These are phyloP conservation scores for Myriangium duriaei DNA, from an alignment of 2,329 filamentous ascomycete species.

Conservation along the genomic window DNA sequence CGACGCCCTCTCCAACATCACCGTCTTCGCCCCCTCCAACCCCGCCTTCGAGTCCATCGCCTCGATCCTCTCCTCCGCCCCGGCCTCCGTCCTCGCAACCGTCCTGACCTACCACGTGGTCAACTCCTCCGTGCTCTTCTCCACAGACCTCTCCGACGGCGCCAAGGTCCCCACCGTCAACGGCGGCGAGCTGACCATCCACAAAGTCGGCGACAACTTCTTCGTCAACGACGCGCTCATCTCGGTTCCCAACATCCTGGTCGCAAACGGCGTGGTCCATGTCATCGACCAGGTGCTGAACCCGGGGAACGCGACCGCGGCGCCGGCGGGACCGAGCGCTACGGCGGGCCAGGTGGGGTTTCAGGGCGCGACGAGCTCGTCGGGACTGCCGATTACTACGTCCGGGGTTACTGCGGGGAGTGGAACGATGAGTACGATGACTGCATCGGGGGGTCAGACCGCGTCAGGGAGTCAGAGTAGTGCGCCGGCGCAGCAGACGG, in stretches of 20 bases:
- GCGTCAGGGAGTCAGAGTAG: no score
- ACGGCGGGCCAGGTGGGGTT: conserved; percentile 3
- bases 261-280: conserved; percentile 36
- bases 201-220: conserved; percentile 23
- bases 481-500: no score
- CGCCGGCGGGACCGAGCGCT: conserved; percentile 4
- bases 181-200: conserved; percentile 29
- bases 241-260: conserved; percentile 28
- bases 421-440: no score
- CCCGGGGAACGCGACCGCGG: conserved; percentile 8
- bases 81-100: conserved; percentile 33
- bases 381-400: conserved; percentile 1
- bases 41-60: conserved; percentile 47
- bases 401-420: no score
- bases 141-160: conserved; percentile 9
- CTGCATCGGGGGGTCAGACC: no score
- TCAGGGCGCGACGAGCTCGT: background rate
- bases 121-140: conserved; percentile 41
- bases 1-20: conserved; percentile 36
- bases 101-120: conserved; percentile 56
- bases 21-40: conserved; percentile 53
- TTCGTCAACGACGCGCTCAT: conserved; percentile 35
- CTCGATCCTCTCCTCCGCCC: conserved; percentile 37
- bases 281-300: conserved; percentile 33
- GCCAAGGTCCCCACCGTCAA: conserved; percentile 23